Percentiles rank a stretch among this genome's conserved stretches.
Conservation (phyloP, 805 yeast species). For the Spencermartinsiella europaea region DNA sequence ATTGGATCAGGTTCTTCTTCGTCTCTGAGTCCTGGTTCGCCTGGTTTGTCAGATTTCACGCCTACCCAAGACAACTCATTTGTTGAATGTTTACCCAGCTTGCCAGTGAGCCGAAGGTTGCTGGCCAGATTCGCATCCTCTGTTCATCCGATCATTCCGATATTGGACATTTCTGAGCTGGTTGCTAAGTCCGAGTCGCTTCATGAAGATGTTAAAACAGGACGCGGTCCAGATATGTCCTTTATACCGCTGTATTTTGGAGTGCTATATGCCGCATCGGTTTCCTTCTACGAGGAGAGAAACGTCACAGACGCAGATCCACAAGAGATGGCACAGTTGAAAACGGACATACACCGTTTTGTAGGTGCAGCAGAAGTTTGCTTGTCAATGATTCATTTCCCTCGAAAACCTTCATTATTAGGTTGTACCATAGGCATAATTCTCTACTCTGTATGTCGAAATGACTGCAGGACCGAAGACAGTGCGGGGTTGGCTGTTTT, state of each 20-base stretch:
- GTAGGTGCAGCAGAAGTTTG: conserved; percentile 12
- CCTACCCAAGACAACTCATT: not conserved
- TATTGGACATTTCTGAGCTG: conserved; percentile 6
- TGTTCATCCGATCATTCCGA: conserved; percentile 12
- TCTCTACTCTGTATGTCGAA: conserved; percentile 11
- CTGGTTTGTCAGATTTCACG: not conserved
- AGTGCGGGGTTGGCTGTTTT: conserved; percentile 11
- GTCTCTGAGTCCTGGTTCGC: not conserved
- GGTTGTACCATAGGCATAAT: conserved; percentile 10
- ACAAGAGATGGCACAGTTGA: not conserved
- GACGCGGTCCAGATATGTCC: conserved; percentile 1
- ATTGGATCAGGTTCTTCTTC: not conserved
- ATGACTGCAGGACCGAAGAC: conserved; percentile 12
- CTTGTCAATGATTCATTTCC: conserved; percentile 10
- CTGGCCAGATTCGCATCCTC: conserved; percentile 9
- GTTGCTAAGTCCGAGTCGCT: conserved; percentile 5
- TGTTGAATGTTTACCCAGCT: conserved; percentile 4
- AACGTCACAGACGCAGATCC: conserved; percentile 4
- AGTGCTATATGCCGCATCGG: conserved; percentile 11
- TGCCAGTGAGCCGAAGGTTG: conserved; percentile 6
- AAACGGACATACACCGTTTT: conserved; percentile 4
- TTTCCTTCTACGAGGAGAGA: conserved; percentile 11
- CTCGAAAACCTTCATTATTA: conserved; percentile 8
- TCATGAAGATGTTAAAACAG: not conserved
- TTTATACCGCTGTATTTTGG: conserved; percentile 9